Percentiles rank a stretch among this genome's conserved stretches.
phyloP scores from a whole-genome alignment of 2,329 filamentous ascomycete genomes.

The Neurospora sp. region DNA sequence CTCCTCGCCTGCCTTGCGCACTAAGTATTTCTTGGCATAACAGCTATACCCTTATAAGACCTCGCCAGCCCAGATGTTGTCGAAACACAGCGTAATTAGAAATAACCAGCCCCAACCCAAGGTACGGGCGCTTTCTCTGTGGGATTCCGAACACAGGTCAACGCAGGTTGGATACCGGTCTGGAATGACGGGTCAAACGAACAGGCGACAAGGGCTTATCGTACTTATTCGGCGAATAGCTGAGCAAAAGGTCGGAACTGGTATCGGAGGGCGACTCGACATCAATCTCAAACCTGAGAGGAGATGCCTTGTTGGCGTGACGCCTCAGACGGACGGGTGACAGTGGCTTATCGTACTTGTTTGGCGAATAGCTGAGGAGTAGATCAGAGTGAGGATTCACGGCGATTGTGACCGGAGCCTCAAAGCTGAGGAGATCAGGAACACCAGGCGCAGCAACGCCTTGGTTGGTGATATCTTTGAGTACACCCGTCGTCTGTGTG shows the following conservation, averaged over 20 bases:
- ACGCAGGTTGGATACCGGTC: neutral
- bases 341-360: neutral
- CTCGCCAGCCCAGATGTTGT: neutral
- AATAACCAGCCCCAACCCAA: neutral
- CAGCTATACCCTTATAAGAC: neutral
- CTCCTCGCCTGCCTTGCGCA: neutral
- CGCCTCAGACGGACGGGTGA: neutral
- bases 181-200: neutral
- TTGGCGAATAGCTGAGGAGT: slow-evolving; percentile 6
- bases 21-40: neutral
- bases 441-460: neutral
- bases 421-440: slow-evolving; percentile 2
- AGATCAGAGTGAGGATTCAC: slow-evolving; percentile 5
- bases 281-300: neutral
- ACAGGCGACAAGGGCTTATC: neutral
- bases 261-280: neutral
- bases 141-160: neutral
- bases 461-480: neutral
- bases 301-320: neutral
- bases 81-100: neutral
- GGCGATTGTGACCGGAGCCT: neutral
- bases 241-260: slow-evolving; percentile 5
- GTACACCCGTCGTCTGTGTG: neutral
- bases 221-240: slow-evolving; percentile 2
- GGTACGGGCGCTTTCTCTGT: neutral